These are phyloP conservation scores for Phytophthora pseudosyringae DNA, from an alignment of 352 stramenopile species.

Conservation along the genomic window DNA sequence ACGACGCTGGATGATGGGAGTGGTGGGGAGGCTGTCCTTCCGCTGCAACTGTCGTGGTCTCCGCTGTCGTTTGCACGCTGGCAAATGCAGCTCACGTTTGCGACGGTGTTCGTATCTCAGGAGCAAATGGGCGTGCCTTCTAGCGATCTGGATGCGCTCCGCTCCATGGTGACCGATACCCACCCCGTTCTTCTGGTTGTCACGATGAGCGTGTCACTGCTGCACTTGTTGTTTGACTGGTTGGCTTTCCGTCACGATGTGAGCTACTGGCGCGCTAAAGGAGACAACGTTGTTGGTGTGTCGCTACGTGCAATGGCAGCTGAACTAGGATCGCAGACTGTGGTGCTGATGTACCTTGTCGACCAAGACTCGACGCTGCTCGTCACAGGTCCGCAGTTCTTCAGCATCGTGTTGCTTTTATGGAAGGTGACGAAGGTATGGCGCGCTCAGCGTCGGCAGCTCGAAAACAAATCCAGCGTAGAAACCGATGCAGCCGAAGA, in stretches of 20 bases:
- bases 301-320: constrained; percentile 93
- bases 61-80: constrained; percentile 81
- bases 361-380: constrained; percentile 95
- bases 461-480: constrained; percentile 2
- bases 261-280: constrained; percentile 94
- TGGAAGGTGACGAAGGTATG: constrained; percentile 90
- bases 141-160: constrained; percentile 89
- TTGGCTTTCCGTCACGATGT: constrained; percentile 98
- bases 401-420: constrained; percentile 81
- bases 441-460: constrained; percentile 36
- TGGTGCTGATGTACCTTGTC: constrained; percentile 96
- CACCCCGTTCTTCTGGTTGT: constrained; percentile 95
- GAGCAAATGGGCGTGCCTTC: constrained; percentile 65
- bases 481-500: constrained; percentile 31
- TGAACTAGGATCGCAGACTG: constrained; percentile 92
- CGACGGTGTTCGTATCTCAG: constrained; percentile 62
- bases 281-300: constrained; percentile 94
- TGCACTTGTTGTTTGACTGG: constrained; percentile 98
- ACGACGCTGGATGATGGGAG: constrained; percentile 42
- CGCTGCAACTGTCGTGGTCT: constrained; percentile 75
- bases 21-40: constrained; percentile 30
- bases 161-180: constrained; percentile 93
- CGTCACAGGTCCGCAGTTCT: constrained; percentile 80
- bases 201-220: constrained; percentile 94
- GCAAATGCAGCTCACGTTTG: constrained; percentile 83